A percentile compares a stretch with the other conserved stretches of the same genome.
Evolutionary conservation across 225 moss, liverwort and hornwort species (phyloP).

Genomic region (Antitrichia curtipendula): DNA sequence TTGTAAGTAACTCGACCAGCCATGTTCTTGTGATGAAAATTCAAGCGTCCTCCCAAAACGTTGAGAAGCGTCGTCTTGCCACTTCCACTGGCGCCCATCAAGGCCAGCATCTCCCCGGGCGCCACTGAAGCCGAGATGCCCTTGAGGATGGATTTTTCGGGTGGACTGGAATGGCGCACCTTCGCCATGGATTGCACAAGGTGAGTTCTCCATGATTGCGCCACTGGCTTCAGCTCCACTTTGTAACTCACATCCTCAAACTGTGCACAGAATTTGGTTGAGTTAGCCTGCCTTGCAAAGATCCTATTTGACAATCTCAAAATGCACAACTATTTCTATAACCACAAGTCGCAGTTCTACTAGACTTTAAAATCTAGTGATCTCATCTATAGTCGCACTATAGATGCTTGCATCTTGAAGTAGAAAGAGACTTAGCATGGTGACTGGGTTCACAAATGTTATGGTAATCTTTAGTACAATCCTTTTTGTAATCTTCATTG

Average conservation of each 20-base stretch:
- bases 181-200: not conserved
- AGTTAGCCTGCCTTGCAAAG: not conserved
- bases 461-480: not conserved
- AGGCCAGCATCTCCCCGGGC: slow-evolving; percentile 80
- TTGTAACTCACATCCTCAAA: slow-evolving; percentile 45
- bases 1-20: slow-evolving; percentile 65
- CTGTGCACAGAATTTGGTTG: not conserved
- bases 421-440: not conserved
- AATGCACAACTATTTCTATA: not conserved
- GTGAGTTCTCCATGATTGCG: slow-evolving; percentile 4
- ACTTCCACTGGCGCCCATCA: slow-evolving; percentile 91
- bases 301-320: not conserved
- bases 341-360: not conserved
- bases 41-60: slow-evolving; percentile 57
- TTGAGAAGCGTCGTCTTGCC: slow-evolving; percentile 89
- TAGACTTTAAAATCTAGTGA: not conserved
- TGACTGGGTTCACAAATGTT: not conserved
- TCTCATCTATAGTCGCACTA: not conserved
- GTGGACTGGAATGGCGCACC: not conserved
- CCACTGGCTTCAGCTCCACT: slow-evolving; percentile 23
- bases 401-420: not conserved
- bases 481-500: not conserved
- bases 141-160: slow-evolving; percentile 50
- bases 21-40: slow-evolving; percentile 18
- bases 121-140: slow-evolving; percentile 67